Base-by-base conservation (phyloP, 2,329 filamentous ascomycete species). In the Stagonosporopsis cucurbitacearum region DNA sequence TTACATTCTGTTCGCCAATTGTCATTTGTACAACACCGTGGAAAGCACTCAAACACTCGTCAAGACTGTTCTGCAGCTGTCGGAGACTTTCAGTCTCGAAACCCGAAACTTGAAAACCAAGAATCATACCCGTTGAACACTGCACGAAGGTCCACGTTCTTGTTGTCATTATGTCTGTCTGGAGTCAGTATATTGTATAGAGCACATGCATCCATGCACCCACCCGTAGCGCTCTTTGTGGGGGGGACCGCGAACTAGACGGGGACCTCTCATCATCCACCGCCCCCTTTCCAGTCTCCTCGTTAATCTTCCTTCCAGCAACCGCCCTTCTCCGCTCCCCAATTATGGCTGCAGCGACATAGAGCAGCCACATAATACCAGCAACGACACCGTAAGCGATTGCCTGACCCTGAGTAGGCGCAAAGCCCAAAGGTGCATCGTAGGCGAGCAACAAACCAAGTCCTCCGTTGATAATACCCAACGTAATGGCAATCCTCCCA, bases 391-490 rank as follows among this genome's bases (percentile, higher is more conserved):
- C 66, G 50, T 76, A 76, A 0, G 69, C 70, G 52, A 72, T 66
- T 4, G 69, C 67, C 44, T 73, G 70, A 7, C 65, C 63, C 7
- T 32, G 56, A 26, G 53, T 68, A 4, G 70, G 69, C 0, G 60
- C 59, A 25, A 68, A 69, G 12, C 60, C 67, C 0, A 68, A 61
- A 6, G 66, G 66, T 11, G 70, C 69, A 40, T 71, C 63, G 1
- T 62, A 67, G 3, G 71, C 71, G 36, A 73, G 58, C 1, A 71
- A 59, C 49, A 84, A 75, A 0, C 84, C 84, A 0, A 86, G 71
- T 0, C 83, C 83, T 15, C 81, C 84, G 63, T 85, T 85, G 61
- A 85, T 75, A 50, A 84, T 81, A 0, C 80, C 83, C 2, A 85
- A 67, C 0, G 79, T 73, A 26, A 86, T 80, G 25, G 79, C 72